Base-by-base conservation (phyloP, 2,329 filamentous ascomycete genomes). In the Tolypocladium ovalisporum region DNA sequence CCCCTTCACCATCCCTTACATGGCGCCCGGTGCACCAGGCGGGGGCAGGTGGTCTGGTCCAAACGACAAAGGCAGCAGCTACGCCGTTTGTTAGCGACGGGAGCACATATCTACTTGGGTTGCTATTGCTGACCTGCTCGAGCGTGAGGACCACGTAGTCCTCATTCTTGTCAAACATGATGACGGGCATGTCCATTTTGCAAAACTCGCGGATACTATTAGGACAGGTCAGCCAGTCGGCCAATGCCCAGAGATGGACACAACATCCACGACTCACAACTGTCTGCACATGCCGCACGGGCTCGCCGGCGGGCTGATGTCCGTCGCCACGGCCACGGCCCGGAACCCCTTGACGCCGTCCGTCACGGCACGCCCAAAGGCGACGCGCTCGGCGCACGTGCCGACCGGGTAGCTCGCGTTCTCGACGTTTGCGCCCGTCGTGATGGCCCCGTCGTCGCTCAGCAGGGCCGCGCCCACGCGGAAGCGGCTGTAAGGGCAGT, bases 211-310 rank as follows among this genome's bases (percentile, higher is more conserved):
- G 84, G 62, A 93, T 90, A 64, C 86, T 87, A 62, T 42, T 17
- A 13, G 12, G n/a, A 27, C 44, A 22, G 53, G 59, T 64, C 52
- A 62, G 55, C 47, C 56, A 51, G 51, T n/a, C 57, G 59, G 57
- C 51, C 54, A 35, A 36, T 19, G 22, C 52, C 34, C 7, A 12
- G 13, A 36, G 35, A 36, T 13, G 39, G 34, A 19, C n/a, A 58
- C 9, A 42, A 51, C 56, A 34, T 52, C 40, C 49, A n/a, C 40
- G 54, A 79, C 83, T 76, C 69, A 90, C 87, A 93, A 96, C 71
- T 97, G 93, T 65, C 93, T 80, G 71, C 93, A 97, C 91, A 96
- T 97, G 57, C 94, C 94, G 70, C 94, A 99, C 0, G 94, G 94
- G 61, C 86, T 86, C 53, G 81, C 81, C 4, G 85, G 84, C 35